A percentile compares a stretch with the other conserved stretches of the same genome.
phyloP scores from a whole-genome alignment of 106 monocot genomes.

The Narthecium ossifragum region DNA sequence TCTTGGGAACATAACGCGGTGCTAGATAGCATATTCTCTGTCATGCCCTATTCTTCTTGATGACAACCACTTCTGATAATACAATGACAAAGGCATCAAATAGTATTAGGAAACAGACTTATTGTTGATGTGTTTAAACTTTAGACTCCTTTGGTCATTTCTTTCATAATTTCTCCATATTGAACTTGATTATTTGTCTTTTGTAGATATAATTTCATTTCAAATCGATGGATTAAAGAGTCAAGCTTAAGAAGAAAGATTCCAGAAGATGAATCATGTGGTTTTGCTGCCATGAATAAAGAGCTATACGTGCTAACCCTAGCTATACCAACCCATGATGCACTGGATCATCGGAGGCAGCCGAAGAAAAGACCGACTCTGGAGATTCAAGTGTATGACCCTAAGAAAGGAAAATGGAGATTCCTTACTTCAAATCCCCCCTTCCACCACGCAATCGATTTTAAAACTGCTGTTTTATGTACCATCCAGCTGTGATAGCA shows the following conservation, averaged over 20 bases:
- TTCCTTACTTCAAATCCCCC: constrained; percentile 45
- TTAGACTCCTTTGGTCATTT: too few species aligned
- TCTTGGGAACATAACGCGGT: too few species aligned
- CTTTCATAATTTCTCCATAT: too few species aligned
- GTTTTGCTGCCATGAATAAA: constrained; percentile 65
- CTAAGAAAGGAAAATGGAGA: constrained; percentile 63
- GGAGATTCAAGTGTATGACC: constrained; percentile 66
- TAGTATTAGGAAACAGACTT: too few species aligned
- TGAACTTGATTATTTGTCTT: too few species aligned
- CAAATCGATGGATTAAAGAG: constrained; percentile 73
- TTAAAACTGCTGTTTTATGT: constrained; percentile 53
- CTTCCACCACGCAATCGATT: constrained; percentile 43
- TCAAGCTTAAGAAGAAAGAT: constrained; percentile 42
- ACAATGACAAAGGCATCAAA: too few species aligned
- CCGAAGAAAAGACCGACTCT: constrained; percentile 36
- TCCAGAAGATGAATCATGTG: constrained; percentile 36
- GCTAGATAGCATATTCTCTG: too few species aligned
- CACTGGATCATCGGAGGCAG: constrained; percentile 10
- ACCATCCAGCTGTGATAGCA: constrained; percentile 35
- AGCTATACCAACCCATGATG: not conserved
- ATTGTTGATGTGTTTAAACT: too few species aligned
- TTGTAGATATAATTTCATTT: constrained; percentile 48
- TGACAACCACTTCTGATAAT: too few species aligned
- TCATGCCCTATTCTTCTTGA: too few species aligned
- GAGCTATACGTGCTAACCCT: constrained; percentile 64